These are phyloP conservation scores for Zymoseptoria brevis DNA, from an alignment of 2,329 filamentous ascomycete genomes.

Conservation along the genomic window DNA sequence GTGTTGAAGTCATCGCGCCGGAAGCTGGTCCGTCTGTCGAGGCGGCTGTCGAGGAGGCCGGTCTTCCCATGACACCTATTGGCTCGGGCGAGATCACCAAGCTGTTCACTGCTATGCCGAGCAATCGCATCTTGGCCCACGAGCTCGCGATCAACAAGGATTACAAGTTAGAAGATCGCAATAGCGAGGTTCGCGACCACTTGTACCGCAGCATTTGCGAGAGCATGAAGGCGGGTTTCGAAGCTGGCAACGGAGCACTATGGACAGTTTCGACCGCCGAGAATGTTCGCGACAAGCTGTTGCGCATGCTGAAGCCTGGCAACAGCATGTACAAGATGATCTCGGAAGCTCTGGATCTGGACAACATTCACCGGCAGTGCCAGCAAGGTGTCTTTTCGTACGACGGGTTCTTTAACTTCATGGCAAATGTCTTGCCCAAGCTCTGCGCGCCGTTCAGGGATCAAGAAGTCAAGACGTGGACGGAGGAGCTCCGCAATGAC, in stretches of 20 bases:
- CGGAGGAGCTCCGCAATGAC: constrained; percentile 44
- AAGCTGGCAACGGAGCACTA: constrained; percentile 55
- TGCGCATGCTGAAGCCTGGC: constrained; percentile 61
- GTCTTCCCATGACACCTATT: constrained; percentile 11
- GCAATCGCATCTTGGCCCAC: constrained; percentile 68
- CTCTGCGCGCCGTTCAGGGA: constrained; percentile 77
- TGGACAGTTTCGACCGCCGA: constrained; percentile 65
- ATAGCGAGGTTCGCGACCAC: constrained; percentile 52
- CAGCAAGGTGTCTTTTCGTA: constrained; percentile 68
- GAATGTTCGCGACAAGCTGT: constrained; percentile 62
- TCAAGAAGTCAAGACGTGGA: constrained; percentile 60
- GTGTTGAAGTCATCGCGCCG: constrained; percentile 31
- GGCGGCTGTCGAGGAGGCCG: constrained; percentile 14
- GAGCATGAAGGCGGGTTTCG: constrained; percentile 55
- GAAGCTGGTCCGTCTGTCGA: constrained; percentile 13
- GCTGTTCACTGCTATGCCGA: constrained; percentile 56
- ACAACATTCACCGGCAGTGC: constrained; percentile 63
- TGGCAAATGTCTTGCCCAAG: constrained; percentile 66
- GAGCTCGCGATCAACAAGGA: constrained; percentile 73
- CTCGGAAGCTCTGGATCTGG: constrained; percentile 65
- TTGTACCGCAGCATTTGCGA: constrained; percentile 52
- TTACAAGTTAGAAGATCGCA: constrained; percentile 58
- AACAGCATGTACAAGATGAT: constrained; percentile 69
- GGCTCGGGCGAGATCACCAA: constrained; percentile 40
- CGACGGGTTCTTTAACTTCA: constrained; percentile 69